A percentile compares a stretch with the other conserved stretches of the same genome.
phyloP scores from a whole-genome alignment of 2,329 filamentous ascomycete species.

The Fonsecaea erecta region DNA sequence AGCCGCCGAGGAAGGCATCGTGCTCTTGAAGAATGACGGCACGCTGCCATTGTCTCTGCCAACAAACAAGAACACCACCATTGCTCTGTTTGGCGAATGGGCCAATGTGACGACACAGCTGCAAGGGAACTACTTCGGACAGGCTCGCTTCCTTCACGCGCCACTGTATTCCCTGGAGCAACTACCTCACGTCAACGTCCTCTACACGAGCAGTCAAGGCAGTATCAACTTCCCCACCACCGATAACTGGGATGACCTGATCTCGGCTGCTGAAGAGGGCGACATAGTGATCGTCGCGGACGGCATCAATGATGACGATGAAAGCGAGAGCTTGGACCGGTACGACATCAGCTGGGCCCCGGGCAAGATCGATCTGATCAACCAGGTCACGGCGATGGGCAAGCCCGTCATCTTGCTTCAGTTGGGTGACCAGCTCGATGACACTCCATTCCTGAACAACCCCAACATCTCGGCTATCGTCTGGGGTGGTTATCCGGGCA shows the following conservation, averaged over 20 bases:
- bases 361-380: slow-evolving; percentile 49
- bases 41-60: slow-evolving; percentile 50
- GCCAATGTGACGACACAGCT: slow-evolving; percentile 62
- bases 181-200: slow-evolving; percentile 52
- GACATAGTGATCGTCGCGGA: slow-evolving; percentile 49
- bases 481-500: slow-evolving; percentile 53
- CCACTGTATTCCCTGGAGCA: slow-evolving; percentile 58
- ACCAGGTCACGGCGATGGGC: slow-evolving; percentile 43
- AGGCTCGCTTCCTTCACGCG: slow-evolving; percentile 60
- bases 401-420: slow-evolving; percentile 51
- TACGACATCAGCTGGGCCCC: slow-evolving; percentile 49
- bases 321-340: slow-evolving; percentile 50
- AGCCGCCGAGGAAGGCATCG: slow-evolving; percentile 55
- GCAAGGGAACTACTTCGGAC: slow-evolving; percentile 64
- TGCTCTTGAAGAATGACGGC: slow-evolving; percentile 60
- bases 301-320: slow-evolving; percentile 50
- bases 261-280: slow-evolving; percentile 44
- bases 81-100: slow-evolving; percentile 64
- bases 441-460: slow-evolving; percentile 46
- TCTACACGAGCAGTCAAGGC: slow-evolving; percentile 45
- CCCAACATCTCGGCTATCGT: slow-evolving; percentile 48
- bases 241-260: slow-evolving; percentile 42
- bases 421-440: slow-evolving; percentile 53
- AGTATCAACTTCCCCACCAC: slow-evolving; percentile 43
- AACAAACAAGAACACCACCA: slow-evolving; percentile 44